Evolutionary conservation across 768 basidiomycete genomes (phyloP), one percentile per base, ranked within the genome.

Genomic region (Calocybe indica): DNA sequence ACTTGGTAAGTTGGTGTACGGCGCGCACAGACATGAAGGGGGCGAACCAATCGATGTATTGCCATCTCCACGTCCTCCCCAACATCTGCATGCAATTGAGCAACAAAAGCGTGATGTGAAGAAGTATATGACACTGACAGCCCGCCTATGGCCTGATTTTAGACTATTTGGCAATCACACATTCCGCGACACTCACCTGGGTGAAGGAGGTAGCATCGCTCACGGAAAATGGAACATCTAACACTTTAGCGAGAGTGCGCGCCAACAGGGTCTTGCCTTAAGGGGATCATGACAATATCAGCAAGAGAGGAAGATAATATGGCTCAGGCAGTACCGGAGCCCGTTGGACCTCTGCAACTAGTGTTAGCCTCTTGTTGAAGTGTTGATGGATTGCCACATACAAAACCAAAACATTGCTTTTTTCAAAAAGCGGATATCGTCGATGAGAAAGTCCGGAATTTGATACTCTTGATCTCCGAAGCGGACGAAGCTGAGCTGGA

Each of bases 31-130:
- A 11, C 35, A 36, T 41, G 15, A 41, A 37, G 2, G 41, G 34
- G 28, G 58, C 74, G 63, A 54, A 86, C 89, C 58, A 97, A 68
- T 49, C 95, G 76, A 49, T 92, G 84, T 22, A 97, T 80, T 38
- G 88, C 85, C 73, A 86, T 86, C 52, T 98, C 95, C 6, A 96
- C 94, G 60, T 98, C 95, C 59, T 96, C 95, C 54, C 94, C 94
- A 40, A 98, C 91, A 67, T 96, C 89, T 92, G 54, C 29, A 43
- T 12, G 30, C 46, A 34, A 34, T 38, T 43, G 40, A 46, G 54
- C 36, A 55, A 54, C 29, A 32, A 36, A 14, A 7, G 15, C n/a
- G 12, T 8, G 13, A 48, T 40, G 22, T 6, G 10, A 15, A 45
- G 38, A 10, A 42, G 33, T 13, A 39, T 11, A n/a, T 40, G 41